Evolutionary conservation across 2,329 filamentous ascomycete species (phyloP), one percentile per base, ranked within the genome.

Genomic region (Cryphonectria naterciae): DNA sequence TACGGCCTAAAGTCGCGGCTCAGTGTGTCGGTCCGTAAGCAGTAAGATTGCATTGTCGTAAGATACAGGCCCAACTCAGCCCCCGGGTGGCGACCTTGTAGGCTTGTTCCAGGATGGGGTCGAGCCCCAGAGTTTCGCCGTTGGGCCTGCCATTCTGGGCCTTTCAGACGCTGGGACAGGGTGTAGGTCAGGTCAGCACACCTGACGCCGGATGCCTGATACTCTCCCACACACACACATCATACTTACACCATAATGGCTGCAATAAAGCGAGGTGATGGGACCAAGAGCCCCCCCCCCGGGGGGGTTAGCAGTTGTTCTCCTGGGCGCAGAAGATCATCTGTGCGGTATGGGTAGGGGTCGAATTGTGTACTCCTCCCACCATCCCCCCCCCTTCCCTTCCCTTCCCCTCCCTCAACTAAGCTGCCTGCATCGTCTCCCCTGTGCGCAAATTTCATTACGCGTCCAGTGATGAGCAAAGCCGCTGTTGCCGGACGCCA

Each of bases 1-100:
- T 32, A 52, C 28, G 32, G 56, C 63, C 61, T 69, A 39, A 62
- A 52, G 67, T 66, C 37, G 65, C 62, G 63, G 54, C 43, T 32
- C 56, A 67, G 65, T 41, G 41, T 70, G 43, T 41, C 22, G 61
- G 35, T 49, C 56, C 61, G 54, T 67, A 65, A 49, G 67, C 61
- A 56, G 70, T 70, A 72, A 61, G 58, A 64, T 67, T 64, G 68
- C 70, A 56, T 43, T 52, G 67, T 66, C 70, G 70, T 72, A 72
- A 70, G 70, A 66, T 72, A 69, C 67, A 62, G n/a, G 69, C 68
- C 63, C 70, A 67, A 54, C 63, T 62, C 68, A 65, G 46, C 63
- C 67, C 28, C 54, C 54, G 60, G 63, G 68, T 68, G 69, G 68
- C 68, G 64, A 68, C 49, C 67, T 65, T 54, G 68, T 28, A 67